phyloP scores from a whole-genome alignment of 2,329 filamentous ascomycete species.

The Aspergillus pseudotamarii region DNA sequence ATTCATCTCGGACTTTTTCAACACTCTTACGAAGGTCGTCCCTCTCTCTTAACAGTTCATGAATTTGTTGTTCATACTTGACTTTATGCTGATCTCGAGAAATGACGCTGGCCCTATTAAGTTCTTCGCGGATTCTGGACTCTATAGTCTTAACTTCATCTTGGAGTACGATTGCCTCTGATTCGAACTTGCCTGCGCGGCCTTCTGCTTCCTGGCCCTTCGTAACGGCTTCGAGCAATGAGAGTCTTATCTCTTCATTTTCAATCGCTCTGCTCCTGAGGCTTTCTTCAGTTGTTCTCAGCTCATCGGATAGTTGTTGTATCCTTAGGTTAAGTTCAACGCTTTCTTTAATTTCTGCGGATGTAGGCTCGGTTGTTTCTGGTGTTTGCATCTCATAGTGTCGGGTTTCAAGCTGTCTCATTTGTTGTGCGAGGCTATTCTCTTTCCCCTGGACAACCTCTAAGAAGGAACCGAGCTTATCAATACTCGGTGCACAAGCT shows the following conservation, averaged over 20 bases:
- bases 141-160: conserved; percentile 27
- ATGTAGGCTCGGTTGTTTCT: conserved; percentile 20
- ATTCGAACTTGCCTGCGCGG: conserved; percentile 20
- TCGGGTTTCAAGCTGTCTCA: conserved; percentile 23
- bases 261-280: conserved; percentile 25
- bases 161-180: conserved; percentile 25
- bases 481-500: conserved; percentile 21
- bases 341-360: conserved; percentile 30
- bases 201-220: conserved; percentile 22
- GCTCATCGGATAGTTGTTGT: conserved; percentile 23
- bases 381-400: conserved; percentile 24
- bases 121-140: conserved; percentile 32
- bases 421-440: conserved; percentile 31
- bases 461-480: conserved; percentile 22
- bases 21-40: conserved; percentile 21
- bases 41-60: conserved; percentile 32
- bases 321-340: conserved; percentile 29
- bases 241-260: conserved; percentile 20
- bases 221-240: conserved; percentile 22
- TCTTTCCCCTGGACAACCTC: conserved; percentile 27
- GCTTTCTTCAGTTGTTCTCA: conserved; percentile 18
- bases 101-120: conserved; percentile 33
- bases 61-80: conserved; percentile 33
- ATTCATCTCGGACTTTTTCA: conserved; percentile 21
- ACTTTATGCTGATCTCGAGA: conserved; percentile 31